Evolutionary conservation across 495 filamentous ascomycete species (phyloP), one percentile per base, ranked within the genome.

Genomic region (Penicillium tannophilum): DNA sequence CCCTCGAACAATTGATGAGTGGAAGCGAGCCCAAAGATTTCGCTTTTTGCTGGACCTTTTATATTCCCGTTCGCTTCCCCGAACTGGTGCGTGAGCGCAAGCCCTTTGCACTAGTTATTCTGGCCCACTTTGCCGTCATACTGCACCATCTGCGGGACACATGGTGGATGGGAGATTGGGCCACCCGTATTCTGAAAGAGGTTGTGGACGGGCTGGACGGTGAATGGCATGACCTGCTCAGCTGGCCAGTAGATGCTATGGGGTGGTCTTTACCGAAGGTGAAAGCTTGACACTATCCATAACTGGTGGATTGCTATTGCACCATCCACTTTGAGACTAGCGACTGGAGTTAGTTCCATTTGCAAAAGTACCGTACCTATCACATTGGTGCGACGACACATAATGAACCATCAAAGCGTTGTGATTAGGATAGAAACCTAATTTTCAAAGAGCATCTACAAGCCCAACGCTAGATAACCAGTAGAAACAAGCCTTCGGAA

Each of bases 121-220:
- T 84, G 3, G 79, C 81, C 2, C 78, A 83, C 59, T 84, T 78
- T 62, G 74, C 76, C 6, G 75, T 83, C 16, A 67, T 81, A 12
- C 59, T 84, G 44, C 75, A 83, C 55, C 72, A 76, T 51, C 51
- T 83, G 30, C 67, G 81, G n/a, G 58, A 74, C 9, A 67, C 74
- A 44, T 84, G 82, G 82, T 84, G 76, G 74, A 78, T 82, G 75
- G 72, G 70, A 0, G 74, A 81, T 31, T 80, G 78, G 78, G 78
- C 70, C 0, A 49, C 39, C 1, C 59, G 65, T 19, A 55, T 78
- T n/a, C 63, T 78, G 19, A 60, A 56, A 31, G 61, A 71, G 33
- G 70, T 76, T 39, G 70, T 68, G 26, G 63, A 69, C 26, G 35
- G 52, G 28, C 53, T 78, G n/a, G 66, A 62, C n/a, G 52, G 62